Percentiles rank a stretch among this genome's conserved stretches.
These are phyloP conservation scores for Suhomyces bribrorum DNA, from an alignment of 1,139 yeast genomes.

Conservation along the genomic window DNA sequence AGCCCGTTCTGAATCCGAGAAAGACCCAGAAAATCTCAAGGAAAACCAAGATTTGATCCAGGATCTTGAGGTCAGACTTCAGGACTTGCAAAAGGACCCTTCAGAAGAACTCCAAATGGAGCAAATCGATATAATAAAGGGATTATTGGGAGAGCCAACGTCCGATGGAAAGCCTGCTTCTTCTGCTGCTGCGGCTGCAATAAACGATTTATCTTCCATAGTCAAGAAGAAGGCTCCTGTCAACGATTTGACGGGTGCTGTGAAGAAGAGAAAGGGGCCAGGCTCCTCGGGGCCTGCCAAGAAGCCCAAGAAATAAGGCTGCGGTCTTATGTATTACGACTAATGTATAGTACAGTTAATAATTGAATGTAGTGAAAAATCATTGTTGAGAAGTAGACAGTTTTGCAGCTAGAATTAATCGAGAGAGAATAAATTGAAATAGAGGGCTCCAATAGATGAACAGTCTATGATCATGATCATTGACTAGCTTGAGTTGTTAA, in stretches of 20 bases:
- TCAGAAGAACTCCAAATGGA: conserved; percentile 53
- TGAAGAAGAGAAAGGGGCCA: conserved; percentile 15
- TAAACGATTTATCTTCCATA: conserved; percentile 39
- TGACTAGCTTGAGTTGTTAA: too few relatives aligned
- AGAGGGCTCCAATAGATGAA: too few relatives aligned
- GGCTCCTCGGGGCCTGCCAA: conserved; percentile 3
- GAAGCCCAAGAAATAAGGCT: conserved; percentile 7
- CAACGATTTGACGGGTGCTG: conserved; percentile 9
- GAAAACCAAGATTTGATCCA: conserved; percentile 53
- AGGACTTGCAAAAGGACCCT: conserved; percentile 57
- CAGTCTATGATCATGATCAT: too few relatives aligned
- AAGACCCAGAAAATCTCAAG: conserved; percentile 33
- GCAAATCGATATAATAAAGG: conserved; percentile 60
- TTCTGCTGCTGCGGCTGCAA: conserved; percentile 19
- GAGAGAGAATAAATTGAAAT: too few relatives aligned
- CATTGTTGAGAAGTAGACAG: too few relatives aligned
- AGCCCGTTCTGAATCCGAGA: conserved; percentile 33
- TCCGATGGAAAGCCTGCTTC: conserved; percentile 10
- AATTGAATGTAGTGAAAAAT: not conserved
- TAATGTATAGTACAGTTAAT: not conserved
- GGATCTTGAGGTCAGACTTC: conserved; percentile 52
- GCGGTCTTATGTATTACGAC: not conserved
- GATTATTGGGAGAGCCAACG: conserved; percentile 58
- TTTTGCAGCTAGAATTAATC: too few relatives aligned
- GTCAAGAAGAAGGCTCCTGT: conserved; percentile 33